Percentiles rank a stretch among this genome's conserved stretches.
These are phyloP conservation scores for Casuarina glauca DNA, from an alignment of 306 rosid species.

Conservation along the genomic window DNA sequence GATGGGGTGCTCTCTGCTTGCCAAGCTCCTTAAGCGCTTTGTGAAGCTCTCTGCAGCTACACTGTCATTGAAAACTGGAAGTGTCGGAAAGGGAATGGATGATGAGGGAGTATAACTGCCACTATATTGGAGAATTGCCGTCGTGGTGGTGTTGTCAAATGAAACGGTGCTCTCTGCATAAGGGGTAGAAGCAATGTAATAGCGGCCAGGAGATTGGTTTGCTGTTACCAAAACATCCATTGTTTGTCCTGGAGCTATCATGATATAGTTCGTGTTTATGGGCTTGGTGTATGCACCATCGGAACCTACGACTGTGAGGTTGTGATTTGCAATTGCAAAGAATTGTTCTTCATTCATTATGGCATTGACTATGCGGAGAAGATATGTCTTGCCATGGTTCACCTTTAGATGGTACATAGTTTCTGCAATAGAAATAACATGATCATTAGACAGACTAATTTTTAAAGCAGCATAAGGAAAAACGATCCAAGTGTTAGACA, in stretches of 20 bases:
- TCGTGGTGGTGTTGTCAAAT: slow-evolving; percentile 10
- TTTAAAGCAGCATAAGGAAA: too few species aligned
- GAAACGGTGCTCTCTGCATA: slow-evolving; percentile 12
- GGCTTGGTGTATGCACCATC: slow-evolving; percentile 39
- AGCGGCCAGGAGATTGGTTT: slow-evolving; percentile 22
- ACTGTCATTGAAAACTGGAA: slow-evolving; percentile 18
- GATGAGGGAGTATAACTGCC: slow-evolving; percentile 21
- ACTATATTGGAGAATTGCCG: slow-evolving; percentile 33
- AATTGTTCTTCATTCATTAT: slow-evolving; percentile 35
- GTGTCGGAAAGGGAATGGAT: slow-evolving; percentile 19
- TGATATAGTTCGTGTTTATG: slow-evolving; percentile 16
- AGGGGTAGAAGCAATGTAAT: slow-evolving; percentile 37
- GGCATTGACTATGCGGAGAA: slow-evolving; percentile 26
- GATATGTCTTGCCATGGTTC: slow-evolving; percentile 36
- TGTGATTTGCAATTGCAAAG: slow-evolving; percentile 31
- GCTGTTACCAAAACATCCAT: slow-evolving; percentile 38
- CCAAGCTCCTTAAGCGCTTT: slow-evolving; percentile 24
- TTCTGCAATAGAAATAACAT: slow-evolving; percentile 19
- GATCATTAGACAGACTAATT: too few species aligned
- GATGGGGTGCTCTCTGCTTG: slow-evolving; percentile 28
- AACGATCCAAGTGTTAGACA: too few species aligned
- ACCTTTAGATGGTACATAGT: slow-evolving; percentile 30
- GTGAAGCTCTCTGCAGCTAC: slow-evolving; percentile 27
- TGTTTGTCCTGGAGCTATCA: slow-evolving; percentile 42
- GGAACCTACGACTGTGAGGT: slow-evolving; percentile 23